Percentiles rank a stretch among this genome's conserved stretches.
These are phyloP conservation scores for Dryas integrifolia DNA, from an alignment of 331 rosid species.

Conservation along the genomic window DNA sequence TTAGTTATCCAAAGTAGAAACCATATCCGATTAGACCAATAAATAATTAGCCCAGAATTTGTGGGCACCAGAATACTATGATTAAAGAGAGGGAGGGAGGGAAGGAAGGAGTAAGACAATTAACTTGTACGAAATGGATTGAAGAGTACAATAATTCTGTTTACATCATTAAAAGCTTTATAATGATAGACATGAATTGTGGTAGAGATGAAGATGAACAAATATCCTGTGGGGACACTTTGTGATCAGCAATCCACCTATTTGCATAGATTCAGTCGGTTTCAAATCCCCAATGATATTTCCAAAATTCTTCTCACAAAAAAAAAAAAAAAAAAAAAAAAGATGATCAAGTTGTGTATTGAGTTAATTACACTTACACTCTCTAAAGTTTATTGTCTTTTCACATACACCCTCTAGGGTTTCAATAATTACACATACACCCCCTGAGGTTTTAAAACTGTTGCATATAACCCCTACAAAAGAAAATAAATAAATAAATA, in stretches of 20 bases:
- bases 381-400: too few relatives aligned
- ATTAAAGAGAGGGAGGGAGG: background rate
- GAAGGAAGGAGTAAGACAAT: background rate
- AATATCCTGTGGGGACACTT: constrained; percentile 12
- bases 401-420: too few relatives aligned
- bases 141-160: constrained; percentile 8
- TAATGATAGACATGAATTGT: background rate
- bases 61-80: background rate
- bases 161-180: background rate
- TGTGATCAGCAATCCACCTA: constrained; percentile 3
- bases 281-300: background rate
- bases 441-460: too few relatives aligned
- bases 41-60: background rate
- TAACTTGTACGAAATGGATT: background rate
- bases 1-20: background rate
- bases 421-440: too few relatives aligned
- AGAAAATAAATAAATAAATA: too few relatives aligned
- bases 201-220: constrained; percentile 21
- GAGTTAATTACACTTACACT: too few relatives aligned
- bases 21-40: background rate
- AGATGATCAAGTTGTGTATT: background rate
- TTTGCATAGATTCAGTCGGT: background rate
- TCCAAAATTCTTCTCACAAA: background rate
- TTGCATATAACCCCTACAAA: too few relatives aligned
- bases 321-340: background rate